A percentile compares a stretch with the other conserved stretches of the same genome.
phyloP scores from a whole-genome alignment of 1,284 basidiomycete species.

The Cutaneotrichosporon curvatum region DNA sequence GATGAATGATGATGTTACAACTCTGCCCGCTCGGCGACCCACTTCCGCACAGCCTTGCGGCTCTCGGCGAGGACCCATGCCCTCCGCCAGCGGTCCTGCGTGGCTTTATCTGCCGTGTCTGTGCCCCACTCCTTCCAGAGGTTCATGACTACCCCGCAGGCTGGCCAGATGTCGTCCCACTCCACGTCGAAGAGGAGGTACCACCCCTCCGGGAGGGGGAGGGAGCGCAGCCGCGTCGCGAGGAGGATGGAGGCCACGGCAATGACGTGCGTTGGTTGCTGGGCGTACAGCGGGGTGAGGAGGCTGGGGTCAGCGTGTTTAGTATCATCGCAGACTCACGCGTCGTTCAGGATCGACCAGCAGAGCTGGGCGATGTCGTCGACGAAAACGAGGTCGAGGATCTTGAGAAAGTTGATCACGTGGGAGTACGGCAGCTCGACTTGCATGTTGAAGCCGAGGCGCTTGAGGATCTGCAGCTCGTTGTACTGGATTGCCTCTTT shows the following conservation, averaged over 20 bases:
- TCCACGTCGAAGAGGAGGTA: constrained; percentile 80
- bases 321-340: constrained; percentile 53
- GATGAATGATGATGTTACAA: neutral
- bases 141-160: constrained; percentile 70
- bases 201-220: constrained; percentile 73
- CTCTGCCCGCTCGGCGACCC: constrained; percentile 50
- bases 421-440: constrained; percentile 90
- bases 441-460: constrained; percentile 79
- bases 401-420: constrained; percentile 87
- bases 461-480: constrained; percentile 97
- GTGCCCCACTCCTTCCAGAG: constrained; percentile 51
- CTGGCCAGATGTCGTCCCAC: constrained; percentile 74
- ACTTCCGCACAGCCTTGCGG: constrained; percentile 42
- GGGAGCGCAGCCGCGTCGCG: constrained; percentile 59
- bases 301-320: constrained; percentile 51
- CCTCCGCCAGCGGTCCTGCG: constrained; percentile 52
- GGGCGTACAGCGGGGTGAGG: constrained; percentile 81
- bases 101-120: neutral
- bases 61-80: constrained; percentile 51
- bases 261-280: constrained; percentile 80
- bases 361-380: constrained; percentile 66
- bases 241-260: constrained; percentile 79
- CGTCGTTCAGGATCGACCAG: constrained; percentile 88
- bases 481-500: constrained; percentile 70
- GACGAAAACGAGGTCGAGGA: constrained; percentile 65